Percentiles rank a stretch among this genome's conserved stretches.
Conservation (phyloP, 2,329 filamentous ascomycete genomes). For the Colletotrichum chlorophyti region DNA sequence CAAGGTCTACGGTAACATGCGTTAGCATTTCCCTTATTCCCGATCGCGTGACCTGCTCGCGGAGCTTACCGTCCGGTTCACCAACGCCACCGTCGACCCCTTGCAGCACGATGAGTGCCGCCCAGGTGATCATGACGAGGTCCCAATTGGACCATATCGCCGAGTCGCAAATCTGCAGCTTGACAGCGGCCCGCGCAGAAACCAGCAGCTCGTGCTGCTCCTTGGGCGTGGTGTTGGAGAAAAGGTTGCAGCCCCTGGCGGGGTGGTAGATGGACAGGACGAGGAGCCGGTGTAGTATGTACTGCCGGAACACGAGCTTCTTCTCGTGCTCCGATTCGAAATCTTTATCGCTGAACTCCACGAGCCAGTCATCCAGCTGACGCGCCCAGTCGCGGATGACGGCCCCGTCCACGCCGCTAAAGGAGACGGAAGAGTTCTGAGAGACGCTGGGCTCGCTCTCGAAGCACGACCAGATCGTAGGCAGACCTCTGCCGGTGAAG, state of each 20-base stretch:
- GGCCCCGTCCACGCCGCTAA: slow-evolving; percentile 46
- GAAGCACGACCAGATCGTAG: slow-evolving; percentile 51
- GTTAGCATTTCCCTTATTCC: background rate
- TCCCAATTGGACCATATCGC: slow-evolving; percentile 53
- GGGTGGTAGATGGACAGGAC: slow-evolving; percentile 52
- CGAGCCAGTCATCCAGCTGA: slow-evolving; percentile 49
- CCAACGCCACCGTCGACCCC: slow-evolving; percentile 47
- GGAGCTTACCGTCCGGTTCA: slow-evolving; percentile 41
- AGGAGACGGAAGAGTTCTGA: slow-evolving; percentile 34
- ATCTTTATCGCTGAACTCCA: slow-evolving; percentile 41
- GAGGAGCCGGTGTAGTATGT: slow-evolving; percentile 47
- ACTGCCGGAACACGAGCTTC: slow-evolving; percentile 46
- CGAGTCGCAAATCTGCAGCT: slow-evolving; percentile 46
- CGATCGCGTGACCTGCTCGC: too few relatives aligned
- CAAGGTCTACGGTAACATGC: slow-evolving; percentile 31
- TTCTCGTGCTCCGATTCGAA: slow-evolving; percentile 41
- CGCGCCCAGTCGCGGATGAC: slow-evolving; percentile 50
- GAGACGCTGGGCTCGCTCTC: slow-evolving; percentile 15
- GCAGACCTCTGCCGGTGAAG: slow-evolving; percentile 48
- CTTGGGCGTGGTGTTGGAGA: slow-evolving; percentile 43
- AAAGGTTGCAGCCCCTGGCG: slow-evolving; percentile 46
- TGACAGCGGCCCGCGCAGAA: slow-evolving; percentile 47
- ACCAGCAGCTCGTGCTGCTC: slow-evolving; percentile 49
- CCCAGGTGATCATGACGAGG: slow-evolving; percentile 51
- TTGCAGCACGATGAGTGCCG: slow-evolving; percentile 49